Base-by-base conservation (phyloP, 2,329 filamentous ascomycete genomes). In the Penicillium sp. region DNA sequence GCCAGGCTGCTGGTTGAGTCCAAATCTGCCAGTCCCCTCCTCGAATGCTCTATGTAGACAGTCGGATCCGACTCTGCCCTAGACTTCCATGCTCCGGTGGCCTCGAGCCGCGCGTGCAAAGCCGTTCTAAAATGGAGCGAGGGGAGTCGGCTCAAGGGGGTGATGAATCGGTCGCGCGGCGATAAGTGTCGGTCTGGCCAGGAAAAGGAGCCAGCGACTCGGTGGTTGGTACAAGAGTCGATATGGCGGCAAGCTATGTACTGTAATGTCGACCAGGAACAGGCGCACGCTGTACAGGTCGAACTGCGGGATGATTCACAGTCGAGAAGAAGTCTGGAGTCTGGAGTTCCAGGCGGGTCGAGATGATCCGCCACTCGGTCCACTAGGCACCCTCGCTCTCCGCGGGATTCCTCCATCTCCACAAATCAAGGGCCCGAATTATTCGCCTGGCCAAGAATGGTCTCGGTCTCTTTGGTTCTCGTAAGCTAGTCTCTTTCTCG, bases 321-420 rank as follows among this genome's bases (percentile, higher is more conserved):
- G 54, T 55, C 45, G 42, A 54, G 54, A 59, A 54, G 57, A 66
- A 51, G 55, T 65, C 60, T 64, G 57, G 64, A 65, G 61, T 55
- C 43, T 31, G 31, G 31, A 31, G 31, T 31, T 31, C 31, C 8
- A 31, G 45, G 59, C 60, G 60, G 63, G 55, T 66, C 62, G 39
- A 66, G 65, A 65, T 60, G 62, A 64, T 66, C 66, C 66, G 65
- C 63, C 64, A 67, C 63, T 53, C 58, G 60, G 57, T 61, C 61
- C 63, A 47, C 43, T 47, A 8, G 31, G 31, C 31, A 57, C 57
- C 25, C 41, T 59, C 11, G 22, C 22, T 45, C 31, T 49, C 17
- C 47, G 5, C 57, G 50, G 55, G 41, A 41, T 57, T 54, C 42
- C 45, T 58, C 48, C 34, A 51, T 55, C 62, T 53, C 52, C 58